Evolutionary conservation across 2,329 filamentous ascomycete genomes (phyloP), one percentile per base, ranked within the genome.

Genomic region (Pseudogymnoascus sp.): DNA sequence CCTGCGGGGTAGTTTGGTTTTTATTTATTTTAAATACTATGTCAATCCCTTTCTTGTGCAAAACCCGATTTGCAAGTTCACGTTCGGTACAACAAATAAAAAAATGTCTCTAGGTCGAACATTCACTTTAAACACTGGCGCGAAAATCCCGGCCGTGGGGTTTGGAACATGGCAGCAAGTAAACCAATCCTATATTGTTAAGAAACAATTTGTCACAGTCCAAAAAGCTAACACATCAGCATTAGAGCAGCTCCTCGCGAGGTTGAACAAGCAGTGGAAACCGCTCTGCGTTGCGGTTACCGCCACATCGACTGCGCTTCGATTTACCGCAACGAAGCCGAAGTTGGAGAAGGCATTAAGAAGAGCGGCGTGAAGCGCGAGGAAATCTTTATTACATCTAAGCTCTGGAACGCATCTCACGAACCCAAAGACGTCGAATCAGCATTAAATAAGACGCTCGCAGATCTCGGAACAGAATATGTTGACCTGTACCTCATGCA

Each of bases 341-440:
- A 76, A 65, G 76, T 79, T 25, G 78, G 77, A 4, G 70, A 74
- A 31, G 78, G 75, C 18, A 76, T 80, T 61, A 73, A 72, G 63
- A 73, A 75, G 61, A 74, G 72, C 61, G 69, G 76, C 66, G 69
- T 79, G 64, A 71, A 72, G 64, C 75, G 77, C 16, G 74, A 70
- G 14, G 74, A 79, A 3, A 73, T 81, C 59, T 76, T 76, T 65
- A 75, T 84, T 63, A 86, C 84, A n/a, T 81, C 79, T 66, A 87
- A 87, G 75, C 75, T 86, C 11, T 86, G 83, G 83, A 85, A 85
- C 74, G 82, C 68, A 60, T 66, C 70, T 16, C 73, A 76, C 62
- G 65, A 68, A 38, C 73, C 72, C 3, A 69, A 73, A 16, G 72
- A 75, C 65, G 71, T 75, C 2, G 70, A 72, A 28, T 64, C 66